phyloP scores from a whole-genome alignment of 2,329 filamentous ascomycete genomes.

The Pseudogymnoascus sp. region DNA sequence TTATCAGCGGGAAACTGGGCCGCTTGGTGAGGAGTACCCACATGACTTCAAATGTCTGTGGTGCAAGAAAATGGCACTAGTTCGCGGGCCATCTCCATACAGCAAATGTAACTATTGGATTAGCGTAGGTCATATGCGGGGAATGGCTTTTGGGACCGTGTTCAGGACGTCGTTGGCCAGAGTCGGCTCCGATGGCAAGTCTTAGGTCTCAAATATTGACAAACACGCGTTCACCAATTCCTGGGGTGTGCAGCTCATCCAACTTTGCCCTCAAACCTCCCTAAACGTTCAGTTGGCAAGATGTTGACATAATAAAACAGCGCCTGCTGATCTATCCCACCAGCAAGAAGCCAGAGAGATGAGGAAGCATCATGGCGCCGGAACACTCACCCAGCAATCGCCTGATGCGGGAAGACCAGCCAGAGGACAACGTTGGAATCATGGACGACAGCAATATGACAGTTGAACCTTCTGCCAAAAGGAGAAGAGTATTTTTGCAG shows the following conservation, averaged over 20 bases:
- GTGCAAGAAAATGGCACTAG: background rate
- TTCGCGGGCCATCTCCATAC: background rate
- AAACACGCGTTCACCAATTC: background rate
- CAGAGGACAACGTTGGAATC: background rate
- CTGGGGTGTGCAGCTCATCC: background rate
- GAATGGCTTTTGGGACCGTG: background rate
- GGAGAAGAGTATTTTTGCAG: slow-evolving; percentile 9
- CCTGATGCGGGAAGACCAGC: background rate
- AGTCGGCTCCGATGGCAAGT: background rate
- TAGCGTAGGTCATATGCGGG: background rate
- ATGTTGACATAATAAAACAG: background rate
- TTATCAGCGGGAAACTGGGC: background rate
- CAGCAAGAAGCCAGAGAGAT: background rate
- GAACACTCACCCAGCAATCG: background rate
- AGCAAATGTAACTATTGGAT: background rate
- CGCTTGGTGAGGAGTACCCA: background rate
- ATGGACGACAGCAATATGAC: background rate
- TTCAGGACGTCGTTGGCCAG: background rate
- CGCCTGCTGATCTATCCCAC: background rate
- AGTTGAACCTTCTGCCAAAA: slow-evolving; percentile 8
- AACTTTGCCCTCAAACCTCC: background rate
- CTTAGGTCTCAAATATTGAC: background rate
- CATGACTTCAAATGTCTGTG: background rate
- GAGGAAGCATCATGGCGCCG: background rate
- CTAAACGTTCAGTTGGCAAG: background rate